A percentile compares a stretch with the other conserved stretches of the same genome.
Evolutionary conservation across 768 basidiomycete genomes (phyloP).

Genomic region (Auricularia heimuer): DNA sequence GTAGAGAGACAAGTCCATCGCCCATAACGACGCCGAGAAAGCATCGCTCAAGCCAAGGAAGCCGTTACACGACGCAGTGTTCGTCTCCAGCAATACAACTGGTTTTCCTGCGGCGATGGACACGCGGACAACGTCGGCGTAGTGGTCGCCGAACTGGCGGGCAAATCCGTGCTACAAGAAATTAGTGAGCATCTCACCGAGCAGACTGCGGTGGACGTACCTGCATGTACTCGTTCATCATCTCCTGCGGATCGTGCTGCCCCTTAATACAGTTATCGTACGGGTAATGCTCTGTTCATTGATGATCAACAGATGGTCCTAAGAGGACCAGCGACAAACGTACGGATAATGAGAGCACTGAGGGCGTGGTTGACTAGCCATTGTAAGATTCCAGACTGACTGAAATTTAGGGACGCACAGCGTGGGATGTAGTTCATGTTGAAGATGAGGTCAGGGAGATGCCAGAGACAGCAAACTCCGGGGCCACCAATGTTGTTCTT

Average conservation of each 20-base stretch:
- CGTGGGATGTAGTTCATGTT: conserved; percentile 12
- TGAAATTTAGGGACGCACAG: conserved; percentile 5
- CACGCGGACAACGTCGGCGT: conserved; percentile 25
- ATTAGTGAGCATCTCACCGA: conserved; percentile 8
- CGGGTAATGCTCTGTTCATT: conserved; percentile 12
- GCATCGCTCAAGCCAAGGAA: conserved; percentile 42
- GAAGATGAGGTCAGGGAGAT: background rate
- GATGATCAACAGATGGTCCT: background rate
- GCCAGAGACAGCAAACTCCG: conserved; percentile 31
- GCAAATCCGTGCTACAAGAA: conserved; percentile 56
- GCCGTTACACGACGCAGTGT: conserved; percentile 44
- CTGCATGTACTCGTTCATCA: conserved; percentile 16
- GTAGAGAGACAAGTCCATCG: conserved; percentile 44
- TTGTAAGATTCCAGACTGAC: background rate
- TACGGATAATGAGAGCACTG: conserved; percentile 1
- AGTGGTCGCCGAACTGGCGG: conserved; percentile 27
- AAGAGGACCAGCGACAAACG: background rate
- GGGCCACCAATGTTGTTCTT: conserved; percentile 51
- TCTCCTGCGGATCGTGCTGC: conserved; percentile 16
- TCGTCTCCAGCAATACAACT: conserved; percentile 46
- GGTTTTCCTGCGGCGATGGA: conserved; percentile 27
- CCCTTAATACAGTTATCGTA: conserved; percentile 27
- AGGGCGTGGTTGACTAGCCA: background rate
- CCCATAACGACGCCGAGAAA: conserved; percentile 44
- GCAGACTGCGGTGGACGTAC: conserved; percentile 9